Conservation (phyloP, 163 green algal genomes). For the Chloroidium sp. region DNA sequence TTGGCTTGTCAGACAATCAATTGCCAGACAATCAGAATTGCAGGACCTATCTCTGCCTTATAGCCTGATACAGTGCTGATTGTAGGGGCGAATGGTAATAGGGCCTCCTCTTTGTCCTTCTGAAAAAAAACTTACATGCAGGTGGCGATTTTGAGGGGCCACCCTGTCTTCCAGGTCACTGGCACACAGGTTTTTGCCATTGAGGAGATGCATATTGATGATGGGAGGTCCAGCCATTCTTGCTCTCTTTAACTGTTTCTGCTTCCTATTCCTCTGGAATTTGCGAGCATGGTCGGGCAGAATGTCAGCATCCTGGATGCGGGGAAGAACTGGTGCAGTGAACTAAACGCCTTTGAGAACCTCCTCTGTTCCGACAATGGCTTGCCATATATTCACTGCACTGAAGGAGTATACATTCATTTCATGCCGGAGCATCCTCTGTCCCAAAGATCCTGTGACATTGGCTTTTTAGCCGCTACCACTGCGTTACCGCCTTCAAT, state of each 20-base stretch:
- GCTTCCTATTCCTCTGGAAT: too few relatives aligned
- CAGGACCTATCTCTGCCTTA: not conserved
- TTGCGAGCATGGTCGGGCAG: too few relatives aligned
- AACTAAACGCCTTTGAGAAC: not conserved
- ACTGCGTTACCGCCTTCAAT: not conserved
- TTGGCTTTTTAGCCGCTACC: not conserved
- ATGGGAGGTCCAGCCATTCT: not conserved
- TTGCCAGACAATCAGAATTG: not conserved
- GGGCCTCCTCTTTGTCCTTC: too few relatives aligned
- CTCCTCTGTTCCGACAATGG: too few relatives aligned
- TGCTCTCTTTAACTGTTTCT: too few relatives aligned
- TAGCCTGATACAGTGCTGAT: not conserved
- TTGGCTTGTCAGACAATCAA: not conserved
- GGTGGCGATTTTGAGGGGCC: slow-evolving; percentile 29
- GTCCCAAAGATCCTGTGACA: not conserved
- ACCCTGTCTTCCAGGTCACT: slow-evolving; percentile 34
- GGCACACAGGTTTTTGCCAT: slow-evolving; percentile 29
- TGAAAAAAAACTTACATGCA: not conserved
- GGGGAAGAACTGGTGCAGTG: slow-evolving; percentile 15
- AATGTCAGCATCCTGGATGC: too few relatives aligned
- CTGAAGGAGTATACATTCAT: not conserved
- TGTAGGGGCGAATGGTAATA: not conserved
- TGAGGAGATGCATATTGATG: slow-evolving; percentile 20
- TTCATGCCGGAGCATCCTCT: not conserved
- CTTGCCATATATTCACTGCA: not conserved